These are phyloP conservation scores for Lentinula edodes DNA, from an alignment of 768 basidiomycete species.

Conservation along the genomic window DNA sequence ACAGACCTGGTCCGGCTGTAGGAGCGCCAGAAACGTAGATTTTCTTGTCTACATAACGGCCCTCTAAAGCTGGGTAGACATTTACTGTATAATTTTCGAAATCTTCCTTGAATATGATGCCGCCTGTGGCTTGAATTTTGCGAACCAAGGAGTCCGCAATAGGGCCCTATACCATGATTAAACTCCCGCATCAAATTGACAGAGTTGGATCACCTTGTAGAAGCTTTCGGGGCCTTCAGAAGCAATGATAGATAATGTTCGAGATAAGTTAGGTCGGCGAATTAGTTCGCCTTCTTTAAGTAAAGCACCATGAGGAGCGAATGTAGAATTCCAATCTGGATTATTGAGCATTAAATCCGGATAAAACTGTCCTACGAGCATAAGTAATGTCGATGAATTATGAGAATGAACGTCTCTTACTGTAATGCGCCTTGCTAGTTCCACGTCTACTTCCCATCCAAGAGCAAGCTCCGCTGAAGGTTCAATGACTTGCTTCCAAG, in stretches of 20 bases:
- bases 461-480: conserved; percentile 71
- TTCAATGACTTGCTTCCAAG: conserved; percentile 73
- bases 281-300: conserved; percentile 74
- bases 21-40: conserved; percentile 86
- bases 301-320: conserved; percentile 71
- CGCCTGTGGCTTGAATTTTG: conserved; percentile 68
- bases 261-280: conserved; percentile 66
- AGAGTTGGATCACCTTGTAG: conserved; percentile 52
- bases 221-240: conserved; percentile 74
- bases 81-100: conserved; percentile 63
- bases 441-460: conserved; percentile 75
- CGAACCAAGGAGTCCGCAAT: conserved; percentile 76
- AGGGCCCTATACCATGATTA: conserved; percentile 46
- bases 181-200: conserved; percentile 5
- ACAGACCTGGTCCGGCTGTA: conserved; percentile 67
- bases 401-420: conserved; percentile 31
- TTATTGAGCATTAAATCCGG: conserved; percentile 54
- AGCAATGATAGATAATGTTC: conserved; percentile 71
- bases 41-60: conserved; percentile 70
- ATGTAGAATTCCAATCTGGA: conserved; percentile 77
- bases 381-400: not conserved
- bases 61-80: conserved; percentile 68
- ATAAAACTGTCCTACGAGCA: conserved; percentile 25
- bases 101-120: conserved; percentile 75
- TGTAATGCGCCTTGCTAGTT: conserved; percentile 69